Evolutionary conservation across 768 basidiomycete species (phyloP), one percentile per base, ranked within the genome.

Genomic region (Albatrellus ellisii): DNA sequence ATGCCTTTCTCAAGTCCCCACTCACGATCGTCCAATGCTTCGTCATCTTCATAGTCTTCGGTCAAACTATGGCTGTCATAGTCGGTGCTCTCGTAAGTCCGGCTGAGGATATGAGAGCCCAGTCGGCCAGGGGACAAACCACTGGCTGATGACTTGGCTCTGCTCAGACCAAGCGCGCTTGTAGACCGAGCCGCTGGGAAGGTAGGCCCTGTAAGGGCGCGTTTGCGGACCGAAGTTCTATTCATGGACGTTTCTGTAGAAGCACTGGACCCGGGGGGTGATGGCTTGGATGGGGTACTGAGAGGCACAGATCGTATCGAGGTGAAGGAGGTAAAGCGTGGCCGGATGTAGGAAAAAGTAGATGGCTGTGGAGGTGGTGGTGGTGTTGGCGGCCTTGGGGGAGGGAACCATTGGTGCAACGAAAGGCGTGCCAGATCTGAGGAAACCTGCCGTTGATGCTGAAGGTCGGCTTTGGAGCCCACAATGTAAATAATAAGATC

Each of bases 401-500:
- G 85, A 8, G 86, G 86, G 51, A 88, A 88, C 89, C 89, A 91
- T 38, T 77, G 79, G 50, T 83, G 80, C 34, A 94, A 64, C 10
- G 81, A 80, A 43, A 84, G 68, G n/a, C 85, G 78, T 41, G 85
- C 88, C 45, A 82, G 69, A 60, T 88, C 87, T 40, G 80, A 66
- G 5, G 85, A 81, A 48, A 89, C 81, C 54, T 84, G 78, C 36
- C 85, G 76, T 47, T 77, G 69, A 29, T 67, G 64, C 45, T 72
- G 60, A 46, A 89, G 70, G 66, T 89, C 85, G 53, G 85, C 82
- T 61, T 97, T 97, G 48, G 91, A 77, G 44, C 92, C 91, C 52
- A 95, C 90, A 54, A 97, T 87, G 61, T 91, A 90, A 54, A 95
- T 89, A 58, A 94, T 80, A 44, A 91, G 72, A 55, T 92, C 88